phyloP scores from a whole-genome alignment of 345 rosid genomes.

The Pistacia integerrima region DNA sequence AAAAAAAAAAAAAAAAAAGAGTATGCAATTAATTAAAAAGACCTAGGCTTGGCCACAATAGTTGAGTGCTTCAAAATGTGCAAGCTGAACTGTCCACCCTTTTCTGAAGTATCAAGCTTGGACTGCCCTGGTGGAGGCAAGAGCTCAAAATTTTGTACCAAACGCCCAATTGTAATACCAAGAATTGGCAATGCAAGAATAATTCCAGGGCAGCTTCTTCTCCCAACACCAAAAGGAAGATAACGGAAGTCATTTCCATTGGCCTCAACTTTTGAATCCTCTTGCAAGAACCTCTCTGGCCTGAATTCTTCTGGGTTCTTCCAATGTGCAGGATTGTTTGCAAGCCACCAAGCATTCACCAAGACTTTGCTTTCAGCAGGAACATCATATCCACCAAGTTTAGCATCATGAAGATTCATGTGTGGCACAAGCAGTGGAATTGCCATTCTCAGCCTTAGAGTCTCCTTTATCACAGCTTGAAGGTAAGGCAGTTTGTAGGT shows the following conservation, averaged over 20 bases:
- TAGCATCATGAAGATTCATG: conserved; percentile 97
- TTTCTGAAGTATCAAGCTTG: conserved; percentile 78
- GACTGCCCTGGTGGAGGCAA: conserved; percentile 89
- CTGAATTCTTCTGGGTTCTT: conserved; percentile 88
- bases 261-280: conserved; percentile 91
- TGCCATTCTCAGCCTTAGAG: conserved; percentile 89
- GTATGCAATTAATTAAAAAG: conserved; percentile 15
- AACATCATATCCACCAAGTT: conserved; percentile 77
- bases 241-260: conserved; percentile 91
- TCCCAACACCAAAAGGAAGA: conserved; percentile 96
- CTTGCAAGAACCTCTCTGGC: conserved; percentile 96
- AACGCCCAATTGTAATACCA: conserved; percentile 81
- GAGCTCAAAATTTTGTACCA: conserved; percentile 97
- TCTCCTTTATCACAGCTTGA: conserved; percentile 92
- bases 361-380: conserved; percentile 97
- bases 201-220: conserved; percentile 98
- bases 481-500: conserved; percentile 78
- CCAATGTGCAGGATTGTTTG: conserved; percentile 89
- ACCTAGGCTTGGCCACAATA: conserved; percentile 85
- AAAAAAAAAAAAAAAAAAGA: not conserved
- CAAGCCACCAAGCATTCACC: conserved; percentile 98
- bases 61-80: conserved; percentile 93
- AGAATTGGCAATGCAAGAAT: conserved; percentile 93
- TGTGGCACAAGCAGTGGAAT: conserved; percentile 97
- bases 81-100: conserved; percentile 97